A percentile compares a stretch with the other conserved stretches of the same genome.
Evolutionary conservation across 805 yeast species (phyloP).

Genomic region (Teunomyces gatunensis): DNA sequence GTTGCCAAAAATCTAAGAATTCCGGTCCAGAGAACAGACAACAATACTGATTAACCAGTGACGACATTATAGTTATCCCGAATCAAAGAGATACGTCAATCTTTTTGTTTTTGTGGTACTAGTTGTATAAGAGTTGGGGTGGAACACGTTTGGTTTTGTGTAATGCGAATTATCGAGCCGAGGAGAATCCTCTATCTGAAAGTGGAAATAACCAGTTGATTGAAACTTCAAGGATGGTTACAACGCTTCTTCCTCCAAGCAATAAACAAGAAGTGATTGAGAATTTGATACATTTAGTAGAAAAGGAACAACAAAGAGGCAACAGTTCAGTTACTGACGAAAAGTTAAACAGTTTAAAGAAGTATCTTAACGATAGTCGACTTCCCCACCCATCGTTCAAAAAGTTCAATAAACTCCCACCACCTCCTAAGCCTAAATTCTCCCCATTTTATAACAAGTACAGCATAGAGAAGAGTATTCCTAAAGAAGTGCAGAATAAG

Average conservation of each 20-base stretch:
- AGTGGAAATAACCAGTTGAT: background rate
- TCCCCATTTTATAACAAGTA: conserved; percentile 36
- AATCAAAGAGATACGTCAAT: background rate
- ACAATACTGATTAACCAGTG: no score
- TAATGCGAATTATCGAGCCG: background rate
- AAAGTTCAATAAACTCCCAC: conserved; percentile 13
- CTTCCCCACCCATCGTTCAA: conserved; percentile 4
- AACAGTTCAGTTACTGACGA: conserved; percentile 37
- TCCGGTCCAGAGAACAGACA: no score
- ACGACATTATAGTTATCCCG: no score
- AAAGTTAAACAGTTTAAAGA: conserved; percentile 30
- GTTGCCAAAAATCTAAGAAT: no score
- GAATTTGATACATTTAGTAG: conserved; percentile 29
- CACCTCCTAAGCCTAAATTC: conserved; percentile 28
- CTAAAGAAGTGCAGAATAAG: background rate
- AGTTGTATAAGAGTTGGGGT: background rate
- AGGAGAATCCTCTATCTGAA: conserved; percentile 1
- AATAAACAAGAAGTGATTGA: conserved; percentile 25
- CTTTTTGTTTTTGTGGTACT: background rate
- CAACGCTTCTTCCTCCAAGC: background rate
- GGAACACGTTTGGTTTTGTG: background rate
- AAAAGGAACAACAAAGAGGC: conserved; percentile 37
- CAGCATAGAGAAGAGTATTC: conserved; percentile 15
- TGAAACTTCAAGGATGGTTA: background rate
- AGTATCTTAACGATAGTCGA: conserved; percentile 19